Evolutionary conservation across 169 alveolate genomes (phyloP).

Genomic region (Sarcocystis neurona): DNA sequence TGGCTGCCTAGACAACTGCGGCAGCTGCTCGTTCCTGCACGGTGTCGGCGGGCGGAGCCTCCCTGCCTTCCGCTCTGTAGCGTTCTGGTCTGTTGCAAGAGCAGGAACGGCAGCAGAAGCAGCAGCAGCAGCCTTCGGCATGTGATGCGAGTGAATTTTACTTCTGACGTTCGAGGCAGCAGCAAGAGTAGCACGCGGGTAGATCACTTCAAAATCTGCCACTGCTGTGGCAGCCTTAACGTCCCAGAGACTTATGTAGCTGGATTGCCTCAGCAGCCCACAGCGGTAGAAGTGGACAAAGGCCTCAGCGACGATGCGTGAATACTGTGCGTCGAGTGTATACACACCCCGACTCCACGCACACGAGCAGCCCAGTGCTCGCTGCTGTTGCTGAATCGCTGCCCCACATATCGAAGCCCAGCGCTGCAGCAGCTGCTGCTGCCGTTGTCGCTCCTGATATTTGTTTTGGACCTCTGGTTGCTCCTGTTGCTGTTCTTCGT

Average conservation of each 20-base stretch:
- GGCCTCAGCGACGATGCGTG: neutral
- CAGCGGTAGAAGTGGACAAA: neutral
- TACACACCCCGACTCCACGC: neutral
- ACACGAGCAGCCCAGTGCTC: slow-evolving; percentile 12
- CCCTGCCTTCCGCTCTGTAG: neutral
- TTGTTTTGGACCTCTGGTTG: no score
- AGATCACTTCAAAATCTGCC: slow-evolving; percentile 10
- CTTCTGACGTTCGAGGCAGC: no score
- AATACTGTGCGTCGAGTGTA: neutral
- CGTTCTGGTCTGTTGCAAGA: neutral
- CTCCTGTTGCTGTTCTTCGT: no score
- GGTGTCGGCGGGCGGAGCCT: neutral
- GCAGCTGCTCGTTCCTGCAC: neutral
- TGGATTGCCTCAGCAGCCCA: neutral
- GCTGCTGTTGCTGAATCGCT: slow-evolving; percentile 1
- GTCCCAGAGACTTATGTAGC: neutral
- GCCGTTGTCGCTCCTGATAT: no score
- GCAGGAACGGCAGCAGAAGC: neutral
- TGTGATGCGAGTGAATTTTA: no score
- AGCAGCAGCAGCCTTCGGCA: no score
- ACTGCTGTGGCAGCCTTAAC: neutral
- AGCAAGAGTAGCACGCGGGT: no score
- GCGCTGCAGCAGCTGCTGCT: neutral
- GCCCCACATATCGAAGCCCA: neutral
- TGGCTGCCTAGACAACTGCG: no score